Percentiles rank a stretch among this genome's conserved stretches.
phyloP scores from a whole-genome alignment of 2,329 filamentous ascomycete genomes.

The Dactylellina cionopaga region DNA sequence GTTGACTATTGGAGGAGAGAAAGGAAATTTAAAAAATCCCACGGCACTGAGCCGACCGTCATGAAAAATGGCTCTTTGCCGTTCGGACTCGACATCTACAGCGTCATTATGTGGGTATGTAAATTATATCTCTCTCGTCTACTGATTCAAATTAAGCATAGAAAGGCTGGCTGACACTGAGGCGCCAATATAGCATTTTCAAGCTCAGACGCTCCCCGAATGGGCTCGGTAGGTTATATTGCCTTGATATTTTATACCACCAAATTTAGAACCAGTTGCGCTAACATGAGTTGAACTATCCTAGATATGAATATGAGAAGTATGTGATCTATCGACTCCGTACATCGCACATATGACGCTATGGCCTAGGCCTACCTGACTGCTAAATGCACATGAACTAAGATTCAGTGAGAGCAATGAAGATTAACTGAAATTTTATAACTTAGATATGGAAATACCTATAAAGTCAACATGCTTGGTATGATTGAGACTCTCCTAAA shows the following conservation, averaged over 20 bases:
- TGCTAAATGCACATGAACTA: no score
- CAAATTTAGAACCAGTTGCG: no score
- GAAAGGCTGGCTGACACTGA: no score
- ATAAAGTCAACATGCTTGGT: constrained; percentile 44
- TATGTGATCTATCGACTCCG: constrained; percentile 11
- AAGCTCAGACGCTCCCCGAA: constrained; percentile 36
- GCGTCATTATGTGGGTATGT: constrained; percentile 45
- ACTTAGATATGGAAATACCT: constrained; percentile 40
- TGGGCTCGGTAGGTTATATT: constrained; percentile 33
- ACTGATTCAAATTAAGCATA: no score
- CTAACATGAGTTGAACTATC: background rate
- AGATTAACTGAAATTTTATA: background rate
- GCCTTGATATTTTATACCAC: background rate
- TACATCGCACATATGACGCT: no score
- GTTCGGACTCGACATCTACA: constrained; percentile 40
- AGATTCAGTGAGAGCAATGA: no score
- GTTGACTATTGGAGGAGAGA: constrained; percentile 32
- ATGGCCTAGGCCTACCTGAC: no score
- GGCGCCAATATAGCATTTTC: constrained; percentile 27
- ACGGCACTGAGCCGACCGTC: constrained; percentile 24
- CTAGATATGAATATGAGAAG: constrained; percentile 32
- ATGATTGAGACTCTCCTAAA: no score
- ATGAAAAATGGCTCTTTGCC: constrained; percentile 10
- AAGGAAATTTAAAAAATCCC: constrained; percentile 29
- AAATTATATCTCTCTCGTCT: background rate